Base-by-base conservation (phyloP, 331 rosid species). In the Saraca asoca region DNA sequence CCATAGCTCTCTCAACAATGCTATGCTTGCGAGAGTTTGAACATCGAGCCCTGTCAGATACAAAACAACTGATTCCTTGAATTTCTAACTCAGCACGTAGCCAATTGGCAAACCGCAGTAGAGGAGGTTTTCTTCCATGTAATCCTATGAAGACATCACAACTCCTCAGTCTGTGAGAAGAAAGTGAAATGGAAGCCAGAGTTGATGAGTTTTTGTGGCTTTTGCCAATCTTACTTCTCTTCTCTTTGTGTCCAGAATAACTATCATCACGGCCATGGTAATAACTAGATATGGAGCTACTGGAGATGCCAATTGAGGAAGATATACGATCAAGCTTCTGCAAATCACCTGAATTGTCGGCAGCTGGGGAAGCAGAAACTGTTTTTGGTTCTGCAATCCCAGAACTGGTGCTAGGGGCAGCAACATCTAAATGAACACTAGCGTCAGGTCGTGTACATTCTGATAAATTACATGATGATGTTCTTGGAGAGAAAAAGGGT, bases 401-500 rank as follows among this genome's bases (percentile, higher is more conserved):
- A 46, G 85, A 68, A 66, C 81, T 72, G 54, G 87, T 83, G 70
- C 85, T 81, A 4, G 81, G 69, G 51, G 84, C 78, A 71, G 80
- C 83, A 17, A 61, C 77, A 54, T 81, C 89, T 57, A 76, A 69
- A 51, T 51, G 79, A 78, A 67, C 74, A 80, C 83, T 82, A 62
- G 79, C 68, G 16, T 84, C 84, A 41, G 80, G 73, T 66, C 71
- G 78, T 1, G 81, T 61, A 43, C 88, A 80, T 66, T 89, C 96
- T 6, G 94, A 90, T 54, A 83, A 64, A 17, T 85, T 91, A 70
- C 87, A 74, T 24, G 97, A 42, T 10, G 95, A 78, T 2, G 91
- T 79, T 78, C 95, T 86, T 33, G 97, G 97, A 69, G 95, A 91
- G 75, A 88, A 91, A 68, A 91, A 86, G 0, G 97, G 97, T 6